Percentiles rank a stretch among this genome's conserved stretches.
Conservation (phyloP, 768 basidiomycete species). For the Holtermannia corniformis region DNA sequence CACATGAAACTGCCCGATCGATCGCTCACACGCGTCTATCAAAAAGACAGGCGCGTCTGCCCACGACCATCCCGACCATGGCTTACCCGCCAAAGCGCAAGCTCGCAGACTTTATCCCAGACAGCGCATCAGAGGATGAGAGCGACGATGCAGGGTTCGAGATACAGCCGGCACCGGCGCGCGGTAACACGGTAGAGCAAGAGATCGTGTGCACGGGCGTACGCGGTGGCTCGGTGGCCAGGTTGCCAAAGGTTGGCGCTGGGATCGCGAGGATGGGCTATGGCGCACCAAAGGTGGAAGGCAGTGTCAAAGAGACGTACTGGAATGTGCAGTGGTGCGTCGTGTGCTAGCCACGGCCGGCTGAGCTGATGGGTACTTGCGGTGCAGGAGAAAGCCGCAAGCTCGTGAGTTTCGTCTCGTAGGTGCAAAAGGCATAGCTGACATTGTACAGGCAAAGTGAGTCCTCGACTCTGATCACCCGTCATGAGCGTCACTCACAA, state of each 20-base stretch:
- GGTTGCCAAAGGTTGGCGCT: not conserved
- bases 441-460: conserved; percentile 3
- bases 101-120: conserved; percentile 9
- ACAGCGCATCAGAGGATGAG: conserved; percentile 1
- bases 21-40: too few relatives aligned
- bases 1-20: too few relatives aligned
- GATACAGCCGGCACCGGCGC: not conserved
- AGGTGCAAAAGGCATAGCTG: not conserved
- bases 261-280: not conserved
- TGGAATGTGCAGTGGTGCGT: conserved; percentile 18
- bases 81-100: not conserved
- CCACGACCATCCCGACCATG: too few relatives aligned
- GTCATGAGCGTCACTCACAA: not conserved
- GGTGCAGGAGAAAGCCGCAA: conserved; percentile 7
- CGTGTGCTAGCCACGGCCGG: not conserved
- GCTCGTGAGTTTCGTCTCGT: not conserved
- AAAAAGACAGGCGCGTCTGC: too few relatives aligned
- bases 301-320: conserved; percentile 1
- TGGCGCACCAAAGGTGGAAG: not conserved
- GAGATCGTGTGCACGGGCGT: not conserved
- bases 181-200: too few relatives aligned
- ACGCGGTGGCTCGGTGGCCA: not conserved
- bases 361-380: not conserved
- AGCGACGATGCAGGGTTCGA: not conserved
- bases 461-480: not conserved